phyloP scores from a whole-genome alignment of 2,329 filamentous ascomycete species.

The Onygenales sp. region DNA sequence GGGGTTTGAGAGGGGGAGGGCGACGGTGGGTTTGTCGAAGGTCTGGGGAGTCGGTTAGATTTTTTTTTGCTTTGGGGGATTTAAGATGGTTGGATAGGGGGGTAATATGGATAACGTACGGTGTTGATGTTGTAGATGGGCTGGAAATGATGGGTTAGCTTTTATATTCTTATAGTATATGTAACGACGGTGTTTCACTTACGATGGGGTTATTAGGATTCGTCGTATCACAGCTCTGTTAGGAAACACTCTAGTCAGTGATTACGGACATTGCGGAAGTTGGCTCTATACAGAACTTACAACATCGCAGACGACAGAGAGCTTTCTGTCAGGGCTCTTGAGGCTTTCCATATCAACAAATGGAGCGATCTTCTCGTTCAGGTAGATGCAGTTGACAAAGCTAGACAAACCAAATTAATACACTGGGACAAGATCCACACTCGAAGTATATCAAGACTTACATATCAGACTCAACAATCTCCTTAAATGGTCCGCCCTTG shows the following conservation, averaged over 20 bases:
- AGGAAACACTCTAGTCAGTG: neutral
- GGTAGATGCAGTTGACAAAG: constrained; percentile 86
- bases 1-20: constrained; percentile 52
- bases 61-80: neutral
- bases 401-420: constrained; percentile 38
- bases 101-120: constrained; percentile 2
- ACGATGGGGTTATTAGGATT: constrained; percentile 40
- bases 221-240: constrained; percentile 26
- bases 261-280: neutral
- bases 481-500: constrained; percentile 64
- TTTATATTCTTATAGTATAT: neutral
- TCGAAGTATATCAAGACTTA: constrained; percentile 18
- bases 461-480: constrained; percentile 58
- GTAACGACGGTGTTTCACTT: constrained; percentile 4
- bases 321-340: constrained; percentile 56
- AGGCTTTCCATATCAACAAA: constrained; percentile 69
- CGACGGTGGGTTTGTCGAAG: constrained; percentile 78
- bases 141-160: constrained; percentile 4
- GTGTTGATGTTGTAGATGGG: constrained; percentile 79
- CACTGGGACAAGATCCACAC: neutral
- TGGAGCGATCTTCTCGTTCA: constrained; percentile 65
- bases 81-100: neutral
- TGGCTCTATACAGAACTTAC: constrained; percentile 6
- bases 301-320: constrained; percentile 75
- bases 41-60: constrained; percentile 34